These are phyloP conservation scores for Fusarium concolor DNA, from an alignment of 2,329 filamentous ascomycete genomes.

Conservation along the genomic window DNA sequence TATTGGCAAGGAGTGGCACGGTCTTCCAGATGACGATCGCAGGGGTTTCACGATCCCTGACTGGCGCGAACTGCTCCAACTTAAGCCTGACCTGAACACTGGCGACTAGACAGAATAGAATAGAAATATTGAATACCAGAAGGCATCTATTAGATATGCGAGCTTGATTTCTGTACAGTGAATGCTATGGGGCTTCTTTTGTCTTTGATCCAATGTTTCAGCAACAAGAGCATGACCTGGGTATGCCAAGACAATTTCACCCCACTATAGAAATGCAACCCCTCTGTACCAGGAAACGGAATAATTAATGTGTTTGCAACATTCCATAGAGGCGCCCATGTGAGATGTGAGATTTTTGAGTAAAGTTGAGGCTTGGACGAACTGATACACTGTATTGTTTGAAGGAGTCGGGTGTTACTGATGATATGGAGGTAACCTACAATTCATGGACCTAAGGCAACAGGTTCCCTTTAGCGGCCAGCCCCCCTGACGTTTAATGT, in stretches of 20 bases:
- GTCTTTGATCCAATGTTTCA: neutral
- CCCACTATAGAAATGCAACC: conserved; percentile 23
- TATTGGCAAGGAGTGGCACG: conserved; percentile 59
- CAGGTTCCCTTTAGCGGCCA: conserved; percentile 1
- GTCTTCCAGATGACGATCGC: conserved; percentile 51
- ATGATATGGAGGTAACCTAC: neutral
- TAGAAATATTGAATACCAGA: neutral
- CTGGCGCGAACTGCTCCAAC: conserved; percentile 55
- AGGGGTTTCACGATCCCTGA: conserved; percentile 60
- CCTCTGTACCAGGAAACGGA: neutral
- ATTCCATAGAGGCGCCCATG: neutral
- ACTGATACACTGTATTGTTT: neutral
- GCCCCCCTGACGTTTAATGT: conserved; percentile 12
- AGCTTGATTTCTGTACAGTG: neutral
- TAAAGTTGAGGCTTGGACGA: neutral
- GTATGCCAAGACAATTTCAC: conserved; percentile 17
- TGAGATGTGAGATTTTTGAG: neutral
- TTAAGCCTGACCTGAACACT: conserved; percentile 22
- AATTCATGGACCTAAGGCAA: neutral
- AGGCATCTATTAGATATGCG: neutral
- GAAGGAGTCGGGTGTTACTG: neutral
- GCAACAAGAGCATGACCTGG: neutral
- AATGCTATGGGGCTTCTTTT: neutral
- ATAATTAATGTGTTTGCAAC: neutral
- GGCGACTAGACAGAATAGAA: conserved; percentile 12